Percentiles rank a stretch among this genome's conserved stretches.
These are phyloP conservation scores for Aspergillus conjunctus DNA, from an alignment of 495 filamentous ascomycete species.

Conservation along the genomic window DNA sequence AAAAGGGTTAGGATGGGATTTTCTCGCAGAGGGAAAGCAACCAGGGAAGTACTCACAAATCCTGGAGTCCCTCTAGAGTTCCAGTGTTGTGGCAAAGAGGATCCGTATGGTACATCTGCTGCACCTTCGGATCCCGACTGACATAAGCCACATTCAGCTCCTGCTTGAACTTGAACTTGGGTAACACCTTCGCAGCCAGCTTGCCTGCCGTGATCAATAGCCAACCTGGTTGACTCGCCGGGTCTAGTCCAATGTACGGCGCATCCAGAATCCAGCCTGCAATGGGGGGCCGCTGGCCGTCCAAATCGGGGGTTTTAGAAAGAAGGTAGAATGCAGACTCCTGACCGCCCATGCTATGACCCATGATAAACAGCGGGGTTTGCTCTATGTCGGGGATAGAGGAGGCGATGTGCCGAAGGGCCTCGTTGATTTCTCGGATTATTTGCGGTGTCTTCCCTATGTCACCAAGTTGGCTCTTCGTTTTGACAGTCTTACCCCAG, in stretches of 20 bases:
- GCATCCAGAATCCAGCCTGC: constrained; percentile 65
- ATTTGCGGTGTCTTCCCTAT: constrained; percentile 4
- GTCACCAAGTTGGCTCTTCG: neutral
- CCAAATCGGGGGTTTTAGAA: constrained; percentile 19
- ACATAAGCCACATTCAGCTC: constrained; percentile 58
- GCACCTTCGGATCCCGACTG: constrained; percentile 62
- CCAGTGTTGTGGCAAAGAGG: constrained; percentile 72
- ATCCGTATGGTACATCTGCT: constrained; percentile 60
- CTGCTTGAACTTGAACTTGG: constrained; percentile 56
- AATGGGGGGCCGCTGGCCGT: constrained; percentile 38
- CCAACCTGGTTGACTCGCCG: constrained; percentile 54
- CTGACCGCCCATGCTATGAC: constrained; percentile 80
- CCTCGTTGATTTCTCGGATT: constrained; percentile 11
- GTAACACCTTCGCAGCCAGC: constrained; percentile 60
- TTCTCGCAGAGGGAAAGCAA: neutral
- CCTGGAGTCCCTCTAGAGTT: constrained; percentile 69
- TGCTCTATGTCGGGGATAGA: constrained; percentile 23
- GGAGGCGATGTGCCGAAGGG: constrained; percentile 47
- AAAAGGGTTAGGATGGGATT: neutral
- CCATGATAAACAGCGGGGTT: constrained; percentile 73
- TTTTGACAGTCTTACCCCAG: constrained; percentile 6
- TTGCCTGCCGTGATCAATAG: constrained; percentile 59
- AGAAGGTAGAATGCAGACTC: constrained; percentile 59
- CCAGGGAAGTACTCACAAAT: constrained; percentile 54
- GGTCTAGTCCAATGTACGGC: constrained; percentile 68